A percentile compares a stretch with the other conserved stretches of the same genome.
These are phyloP conservation scores for Apiospora koreana DNA, from an alignment of 2,329 filamentous ascomycete genomes.

Conservation along the genomic window DNA sequence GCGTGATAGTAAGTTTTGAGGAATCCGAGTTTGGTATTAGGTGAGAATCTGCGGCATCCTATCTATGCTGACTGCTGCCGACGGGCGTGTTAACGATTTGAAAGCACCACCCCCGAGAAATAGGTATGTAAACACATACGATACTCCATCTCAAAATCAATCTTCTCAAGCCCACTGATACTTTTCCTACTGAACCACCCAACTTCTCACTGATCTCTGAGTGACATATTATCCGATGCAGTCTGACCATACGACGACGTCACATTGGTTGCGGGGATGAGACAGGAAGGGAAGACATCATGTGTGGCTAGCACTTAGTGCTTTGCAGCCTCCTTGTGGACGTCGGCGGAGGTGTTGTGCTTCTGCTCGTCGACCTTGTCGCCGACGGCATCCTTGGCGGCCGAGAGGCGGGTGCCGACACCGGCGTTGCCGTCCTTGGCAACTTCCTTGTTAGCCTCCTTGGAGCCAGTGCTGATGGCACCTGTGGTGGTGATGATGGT, in stretches of 20 bases:
- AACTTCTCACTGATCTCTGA: not conserved
- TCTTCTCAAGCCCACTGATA: not conserved
- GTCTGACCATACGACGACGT: not conserved
- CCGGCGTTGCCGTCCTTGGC: constrained; percentile 61
- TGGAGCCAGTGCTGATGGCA: constrained; percentile 55
- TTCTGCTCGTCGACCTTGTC: constrained; percentile 48
- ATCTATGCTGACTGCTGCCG: not conserved
- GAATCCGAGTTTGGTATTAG: not conserved
- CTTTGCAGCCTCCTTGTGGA: constrained; percentile 38
- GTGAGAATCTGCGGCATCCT: not conserved
- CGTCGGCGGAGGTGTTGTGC: constrained; percentile 34
- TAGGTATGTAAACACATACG: not conserved
- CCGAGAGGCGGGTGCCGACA: constrained; percentile 51
- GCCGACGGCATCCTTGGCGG: constrained; percentile 49
- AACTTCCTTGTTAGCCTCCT: constrained; percentile 70
- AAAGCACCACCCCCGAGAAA: not conserved
- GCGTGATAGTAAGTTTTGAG: not conserved
- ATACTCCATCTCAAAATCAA: not conserved
- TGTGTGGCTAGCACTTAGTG: constrained; percentile 26
- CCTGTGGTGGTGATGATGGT: constrained; percentile 13
- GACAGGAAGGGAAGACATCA: not conserved
- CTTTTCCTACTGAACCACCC: not conserved
- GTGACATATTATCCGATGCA: not conserved
- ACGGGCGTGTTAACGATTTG: constrained; percentile 2
- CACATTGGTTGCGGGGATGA: not conserved